These are phyloP conservation scores for Ascochyta rabiei DNA, from an alignment of 2,329 filamentous ascomycete genomes.

Conservation along the genomic window DNA sequence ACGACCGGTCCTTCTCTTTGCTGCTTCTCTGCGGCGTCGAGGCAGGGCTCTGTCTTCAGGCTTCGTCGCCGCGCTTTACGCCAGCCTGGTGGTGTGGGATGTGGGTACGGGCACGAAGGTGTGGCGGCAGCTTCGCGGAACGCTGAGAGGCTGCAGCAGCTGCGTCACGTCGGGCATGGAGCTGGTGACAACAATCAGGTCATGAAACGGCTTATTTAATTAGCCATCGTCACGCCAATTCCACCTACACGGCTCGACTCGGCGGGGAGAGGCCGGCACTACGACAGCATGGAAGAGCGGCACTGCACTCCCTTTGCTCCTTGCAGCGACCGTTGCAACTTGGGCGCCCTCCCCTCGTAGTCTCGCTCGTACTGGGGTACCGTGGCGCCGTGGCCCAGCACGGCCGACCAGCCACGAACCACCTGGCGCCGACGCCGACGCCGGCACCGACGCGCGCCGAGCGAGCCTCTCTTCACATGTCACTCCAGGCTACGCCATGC, in stretches of 20 bases:
- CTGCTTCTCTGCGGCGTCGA: background rate
- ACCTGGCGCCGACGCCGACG: background rate
- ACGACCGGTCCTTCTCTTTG: constrained; percentile 27
- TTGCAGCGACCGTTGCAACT: constrained; percentile 9
- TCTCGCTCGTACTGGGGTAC: constrained; percentile 6
- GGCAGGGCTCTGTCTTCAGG: background rate
- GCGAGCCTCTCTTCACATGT: constrained; percentile 13
- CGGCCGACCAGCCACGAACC: too few relatives aligned
- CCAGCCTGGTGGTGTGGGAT: background rate
- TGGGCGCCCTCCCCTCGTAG: constrained; percentile 6
- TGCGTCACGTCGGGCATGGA: constrained; percentile 18
- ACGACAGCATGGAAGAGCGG: constrained; percentile 4
- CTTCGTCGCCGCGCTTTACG: background rate
- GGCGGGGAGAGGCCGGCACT: background rate
- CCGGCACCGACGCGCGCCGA: constrained; percentile 7
- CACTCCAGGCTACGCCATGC: background rate
- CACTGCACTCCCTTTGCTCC: constrained; percentile 11
- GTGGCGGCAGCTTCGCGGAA: constrained; percentile 14
- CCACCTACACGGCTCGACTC: background rate
- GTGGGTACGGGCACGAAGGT: background rate
- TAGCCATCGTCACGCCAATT: constrained; percentile 19
- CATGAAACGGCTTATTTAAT: constrained; percentile 20
- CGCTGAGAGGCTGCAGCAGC: background rate
- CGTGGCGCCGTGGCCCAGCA: constrained; percentile 4
- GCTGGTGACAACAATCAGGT: constrained; percentile 5